Base-by-base conservation (phyloP, 129 eudicot genomes). In the Silybum marianum region DNA sequence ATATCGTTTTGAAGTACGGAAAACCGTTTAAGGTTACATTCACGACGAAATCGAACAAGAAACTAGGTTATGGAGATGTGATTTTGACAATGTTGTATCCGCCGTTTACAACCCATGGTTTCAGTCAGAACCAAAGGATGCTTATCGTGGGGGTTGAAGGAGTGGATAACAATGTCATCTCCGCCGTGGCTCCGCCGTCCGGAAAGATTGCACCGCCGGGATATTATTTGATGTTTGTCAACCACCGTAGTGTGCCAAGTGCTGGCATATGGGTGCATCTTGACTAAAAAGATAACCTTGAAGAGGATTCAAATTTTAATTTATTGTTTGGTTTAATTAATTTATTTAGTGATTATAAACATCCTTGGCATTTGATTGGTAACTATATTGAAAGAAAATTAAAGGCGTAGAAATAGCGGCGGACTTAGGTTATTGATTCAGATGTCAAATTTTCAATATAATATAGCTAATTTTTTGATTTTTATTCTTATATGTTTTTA, bases 31-130 rank as follows among this genome's bases (percentile, higher is more conserved):
- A 38, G 12, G 72, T 91, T 4, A n/a, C 12, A 2, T 38, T 85
- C 75, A 60, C 68, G 9, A 3, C 70, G 4, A 25, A 13, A 13
- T 22, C 82, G 18, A 69, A 81, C 19, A 44, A 66, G 1, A 26
- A 40, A 0, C 39, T 74, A 3, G 72, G 65, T 14, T 28, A 48
- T 9, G 73, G 73, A 1, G 88, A 88, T 40, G 30, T 92, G 11
- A 60, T 82, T 69, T 71, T 91, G 70, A 85, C 96, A 0, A 71
- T 93, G 78, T 76, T 84, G 38, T 30, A 86, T 7, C 96, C 98
- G 1, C 96, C 96, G 0, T 93, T 93, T 48, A 89, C 96, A 0
- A 93, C 96, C 3, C 98, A 93, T 25, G 98, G 96, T 1, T 93
- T 76, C 75, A 88, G 92, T 0, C 84, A 76, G 84, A 85, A 86